Conservation (phyloP, 1,139 yeast species). For the Lodderomyces parapsilosis region DNA sequence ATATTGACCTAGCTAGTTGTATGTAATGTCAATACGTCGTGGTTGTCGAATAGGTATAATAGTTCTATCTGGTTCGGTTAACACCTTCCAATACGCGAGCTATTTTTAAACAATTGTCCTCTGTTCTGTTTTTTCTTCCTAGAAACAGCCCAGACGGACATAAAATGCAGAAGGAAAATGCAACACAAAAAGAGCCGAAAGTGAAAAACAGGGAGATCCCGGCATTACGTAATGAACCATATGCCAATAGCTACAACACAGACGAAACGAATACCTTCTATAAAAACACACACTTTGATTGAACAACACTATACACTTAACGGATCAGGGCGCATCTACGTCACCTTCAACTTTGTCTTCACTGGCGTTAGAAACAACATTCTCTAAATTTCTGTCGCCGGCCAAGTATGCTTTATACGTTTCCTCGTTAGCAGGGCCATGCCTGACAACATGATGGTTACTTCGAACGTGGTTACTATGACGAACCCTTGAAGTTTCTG, state of each 20-base stretch:
- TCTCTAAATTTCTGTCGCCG: background rate
- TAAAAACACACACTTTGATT: background rate
- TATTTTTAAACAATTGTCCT: too few species aligned
- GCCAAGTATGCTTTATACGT: constrained; percentile 3
- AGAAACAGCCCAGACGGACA: too few species aligned
- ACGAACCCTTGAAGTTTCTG: constrained; percentile 23
- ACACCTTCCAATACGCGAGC: too few species aligned
- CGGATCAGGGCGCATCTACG: constrained; percentile 6
- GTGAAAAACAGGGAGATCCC: background rate
- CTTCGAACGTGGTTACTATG: constrained; percentile 4
- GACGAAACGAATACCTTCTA: too few species aligned
- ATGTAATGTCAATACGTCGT: too few species aligned
- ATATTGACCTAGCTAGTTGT: too few species aligned
- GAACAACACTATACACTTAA: background rate
- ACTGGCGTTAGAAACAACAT: constrained; percentile 1
- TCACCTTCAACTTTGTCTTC: constrained; percentile 8
- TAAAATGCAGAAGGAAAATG: too few species aligned
- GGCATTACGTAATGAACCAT: too few species aligned
- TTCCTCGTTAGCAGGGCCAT: constrained; percentile 6
- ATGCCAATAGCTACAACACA: too few species aligned
- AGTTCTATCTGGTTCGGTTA: too few species aligned
- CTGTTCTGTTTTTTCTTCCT: too few species aligned
- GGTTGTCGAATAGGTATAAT: too few species aligned
- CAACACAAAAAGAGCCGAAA: background rate
- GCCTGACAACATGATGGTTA: constrained; percentile 1